These are phyloP conservation scores for Populus hybrid DNA, from an alignment of 441 rosid species.

Conservation along the genomic window DNA sequence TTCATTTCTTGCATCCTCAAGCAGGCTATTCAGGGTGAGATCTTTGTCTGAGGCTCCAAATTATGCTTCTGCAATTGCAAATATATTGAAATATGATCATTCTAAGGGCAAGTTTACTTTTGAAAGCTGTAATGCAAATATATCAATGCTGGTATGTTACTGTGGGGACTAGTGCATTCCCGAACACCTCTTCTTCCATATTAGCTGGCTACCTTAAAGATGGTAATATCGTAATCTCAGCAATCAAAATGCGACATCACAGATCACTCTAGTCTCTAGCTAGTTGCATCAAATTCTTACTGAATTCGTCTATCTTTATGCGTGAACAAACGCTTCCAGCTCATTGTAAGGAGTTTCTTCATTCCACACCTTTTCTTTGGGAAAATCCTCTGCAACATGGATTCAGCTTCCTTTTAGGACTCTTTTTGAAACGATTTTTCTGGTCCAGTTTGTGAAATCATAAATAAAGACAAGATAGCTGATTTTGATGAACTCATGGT, in stretches of 20 bases:
- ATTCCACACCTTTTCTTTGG: background rate
- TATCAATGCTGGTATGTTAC: conserved; percentile 76
- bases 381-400: background rate
- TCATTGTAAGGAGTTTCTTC: background rate
- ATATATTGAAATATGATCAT: conserved; percentile 47
- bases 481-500: background rate
- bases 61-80: conserved; percentile 80
- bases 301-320: background rate
- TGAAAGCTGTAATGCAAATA: conserved; percentile 39
- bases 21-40: conserved; percentile 93
- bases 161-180: background rate
- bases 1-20: conserved; percentile 19
- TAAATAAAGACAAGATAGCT: background rate
- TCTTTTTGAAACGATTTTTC: background rate
- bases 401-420: background rate
- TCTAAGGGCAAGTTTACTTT: conserved; percentile 31
- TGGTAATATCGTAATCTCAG: background rate
- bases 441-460: background rate
- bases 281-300: background rate
- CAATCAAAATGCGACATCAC: background rate
- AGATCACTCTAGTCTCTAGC: background rate
- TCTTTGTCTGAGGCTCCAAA: conserved; percentile 95
- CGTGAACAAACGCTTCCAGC: background rate
- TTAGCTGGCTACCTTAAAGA: background rate
- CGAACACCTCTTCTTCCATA: background rate